A percentile compares a stretch with the other conserved stretches of the same genome.
These are phyloP conservation scores for Tylopilus rubrobrunneus DNA, from an alignment of 768 basidiomycete species.

Conservation along the genomic window DNA sequence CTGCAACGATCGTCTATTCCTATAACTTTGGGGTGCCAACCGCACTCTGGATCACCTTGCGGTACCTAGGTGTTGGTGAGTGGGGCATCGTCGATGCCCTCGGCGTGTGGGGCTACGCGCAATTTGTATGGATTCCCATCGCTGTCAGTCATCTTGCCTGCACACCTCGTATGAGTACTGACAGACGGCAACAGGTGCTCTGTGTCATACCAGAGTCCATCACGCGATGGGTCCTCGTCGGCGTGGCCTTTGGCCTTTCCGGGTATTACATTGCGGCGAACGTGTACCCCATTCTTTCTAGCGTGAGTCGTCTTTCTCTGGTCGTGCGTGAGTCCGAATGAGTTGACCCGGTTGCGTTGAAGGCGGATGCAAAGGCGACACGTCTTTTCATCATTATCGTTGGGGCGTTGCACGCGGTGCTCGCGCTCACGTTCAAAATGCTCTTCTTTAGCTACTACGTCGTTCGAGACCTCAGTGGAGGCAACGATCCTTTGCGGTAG, in stretches of 20 bases:
- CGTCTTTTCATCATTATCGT: constrained; percentile 79
- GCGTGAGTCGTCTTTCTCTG: constrained; percentile 45
- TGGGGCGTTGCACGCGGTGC: constrained; percentile 66
- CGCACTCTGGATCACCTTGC: constrained; percentile 76
- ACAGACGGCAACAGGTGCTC: constrained; percentile 51
- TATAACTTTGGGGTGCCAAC: constrained; percentile 85
- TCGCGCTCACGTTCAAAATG: constrained; percentile 81
- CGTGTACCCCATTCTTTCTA: constrained; percentile 85
- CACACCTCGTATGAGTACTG: neutral
- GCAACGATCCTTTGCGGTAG: constrained; percentile 21
- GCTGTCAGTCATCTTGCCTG: constrained; percentile 47
- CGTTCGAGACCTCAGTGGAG: constrained; percentile 35
- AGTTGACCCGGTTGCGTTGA: neutral
- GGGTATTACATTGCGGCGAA: constrained; percentile 84
- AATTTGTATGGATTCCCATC: constrained; percentile 87
- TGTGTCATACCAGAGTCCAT: constrained; percentile 84
- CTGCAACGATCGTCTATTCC: constrained; percentile 78
- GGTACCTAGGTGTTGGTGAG: constrained; percentile 85
- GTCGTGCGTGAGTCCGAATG: neutral
- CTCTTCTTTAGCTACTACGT: constrained; percentile 64
- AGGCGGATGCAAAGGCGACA: constrained; percentile 86
- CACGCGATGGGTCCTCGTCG: constrained; percentile 77
- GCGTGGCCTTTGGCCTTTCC: constrained; percentile 70
- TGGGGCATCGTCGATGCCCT: constrained; percentile 86
- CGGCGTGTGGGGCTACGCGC: constrained; percentile 75